Evolutionary conservation across 371 early-diverging fungal genomes (phyloP), one percentile per base, ranked within the genome.

Genomic region (Batkoa obscura): DNA sequence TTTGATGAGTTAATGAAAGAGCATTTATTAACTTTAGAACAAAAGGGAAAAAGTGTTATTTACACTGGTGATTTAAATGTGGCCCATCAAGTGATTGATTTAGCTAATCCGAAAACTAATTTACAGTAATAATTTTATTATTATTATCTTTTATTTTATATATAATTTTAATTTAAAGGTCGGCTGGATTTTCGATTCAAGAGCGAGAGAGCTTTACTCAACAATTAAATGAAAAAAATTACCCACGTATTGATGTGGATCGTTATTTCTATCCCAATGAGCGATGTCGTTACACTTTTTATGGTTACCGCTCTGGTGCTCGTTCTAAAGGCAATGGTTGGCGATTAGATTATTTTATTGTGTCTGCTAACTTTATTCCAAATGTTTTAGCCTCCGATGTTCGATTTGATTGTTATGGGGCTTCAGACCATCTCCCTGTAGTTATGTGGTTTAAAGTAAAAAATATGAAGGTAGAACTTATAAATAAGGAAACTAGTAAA

Each of bases 61-160:
- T 90, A 86, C 82, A 68, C 84, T 2, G 92, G 92, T 50, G 93
- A 93, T 66, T 63, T 93, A 37, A 93, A 93, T 63, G 93, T 93
- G 12, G 85, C 89, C 0, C 91, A 90, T 62, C 72, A 78, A 50
- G 75, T 72, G 36, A 71, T 82, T 15, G 93, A 93, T 67, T 67
- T 93, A 43, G 79, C 89, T 10, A 70, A 78, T n/a, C 93, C 93
- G 0, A 68, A 76, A 36, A 76, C 83, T 5, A 91, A 91, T 64
- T 55, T 66, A 58, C 64, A 69, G 74, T 69, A 67, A 43, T 58
- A 50, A 9, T 35, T 41, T 32, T 34, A 10, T 48, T 12, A 12
- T 31, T 34, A 10, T 48, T 12, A 12, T 31, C n/a, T 63, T 12
- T 15, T 13, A 31, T 2, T 12, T 55, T 35, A n/a, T 43, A 36